Evolutionary conservation across 352 stramenopile species (phyloP).

Genomic region (Albugo laibachii): DNA sequence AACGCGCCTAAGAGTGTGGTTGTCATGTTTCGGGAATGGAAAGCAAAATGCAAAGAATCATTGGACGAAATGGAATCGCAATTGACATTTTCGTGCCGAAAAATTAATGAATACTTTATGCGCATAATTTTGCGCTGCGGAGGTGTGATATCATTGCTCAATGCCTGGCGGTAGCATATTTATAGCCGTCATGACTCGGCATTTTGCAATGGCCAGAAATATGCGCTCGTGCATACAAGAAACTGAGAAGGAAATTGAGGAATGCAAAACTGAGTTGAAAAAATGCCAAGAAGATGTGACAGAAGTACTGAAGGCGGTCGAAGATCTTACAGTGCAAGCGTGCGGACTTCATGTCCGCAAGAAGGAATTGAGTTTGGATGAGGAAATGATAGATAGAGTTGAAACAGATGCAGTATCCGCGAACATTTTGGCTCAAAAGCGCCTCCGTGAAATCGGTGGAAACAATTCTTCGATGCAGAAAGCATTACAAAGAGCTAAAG

Average conservation of each 20-base stretch:
- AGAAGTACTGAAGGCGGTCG: conserved; percentile 15
- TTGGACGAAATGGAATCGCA: no score
- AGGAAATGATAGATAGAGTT: conserved; percentile 21
- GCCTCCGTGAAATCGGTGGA: conserved; percentile 38
- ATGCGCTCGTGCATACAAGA: no score
- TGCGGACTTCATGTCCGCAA: conserved; percentile 24
- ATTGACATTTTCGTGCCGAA: no score
- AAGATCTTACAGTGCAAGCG: conserved; percentile 30
- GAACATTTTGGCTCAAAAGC: conserved; percentile 32
- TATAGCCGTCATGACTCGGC: no score
- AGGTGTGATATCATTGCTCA: no score
- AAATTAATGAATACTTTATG: no score
- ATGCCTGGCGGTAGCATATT: no score
- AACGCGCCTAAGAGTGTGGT: no score
- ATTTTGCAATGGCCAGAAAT: no score
- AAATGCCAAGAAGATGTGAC: conserved; percentile 17
- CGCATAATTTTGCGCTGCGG: no score
- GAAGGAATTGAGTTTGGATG: conserved; percentile 37
- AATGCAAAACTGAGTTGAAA: conserved; percentile 17
- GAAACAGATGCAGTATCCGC: conserved; percentile 27
- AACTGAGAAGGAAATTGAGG: conserved; percentile 10
- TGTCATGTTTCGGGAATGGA: no score
- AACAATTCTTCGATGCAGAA: conserved; percentile 34
- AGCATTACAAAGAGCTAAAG: conserved; percentile 23
- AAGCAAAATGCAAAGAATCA: no score